Evolutionary conservation across 2,329 filamentous ascomycete species (phyloP).

Genomic region (Cordyceps cateniannulata): DNA sequence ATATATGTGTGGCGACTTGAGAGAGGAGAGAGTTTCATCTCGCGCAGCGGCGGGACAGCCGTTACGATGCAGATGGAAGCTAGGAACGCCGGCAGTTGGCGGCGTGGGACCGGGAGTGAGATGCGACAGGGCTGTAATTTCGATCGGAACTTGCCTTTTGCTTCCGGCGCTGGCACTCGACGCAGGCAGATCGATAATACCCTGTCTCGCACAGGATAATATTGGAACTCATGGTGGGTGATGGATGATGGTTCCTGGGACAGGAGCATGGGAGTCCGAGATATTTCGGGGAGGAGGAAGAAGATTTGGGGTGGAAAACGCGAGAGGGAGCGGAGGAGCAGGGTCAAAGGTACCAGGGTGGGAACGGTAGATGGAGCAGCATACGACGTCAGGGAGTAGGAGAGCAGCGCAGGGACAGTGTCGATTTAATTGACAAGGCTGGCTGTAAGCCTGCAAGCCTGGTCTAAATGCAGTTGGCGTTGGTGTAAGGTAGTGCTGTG

Average conservation of each 20-base stretch:
- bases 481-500: background rate
- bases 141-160: conserved; percentile 26
- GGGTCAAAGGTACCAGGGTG: too few relatives aligned
- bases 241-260: conserved; percentile 1
- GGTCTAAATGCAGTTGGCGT: background rate
- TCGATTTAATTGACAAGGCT: background rate
- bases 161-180: conserved; percentile 35
- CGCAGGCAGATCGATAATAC: conserved; percentile 32
- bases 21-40: background rate
- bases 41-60: background rate
- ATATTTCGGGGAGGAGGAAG: conserved; percentile 6
- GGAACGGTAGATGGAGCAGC: background rate
- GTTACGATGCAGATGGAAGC: background rate
- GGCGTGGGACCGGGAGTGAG: background rate
- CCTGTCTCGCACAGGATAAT: conserved; percentile 12
- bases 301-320: background rate
- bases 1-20: too few relatives aligned
- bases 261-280: background rate
- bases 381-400: background rate
- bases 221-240: conserved; percentile 11
- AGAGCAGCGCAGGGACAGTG: background rate
- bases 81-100: background rate
- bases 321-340: background rate
- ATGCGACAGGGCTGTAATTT: background rate
- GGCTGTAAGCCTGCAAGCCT: background rate